phyloP scores from a whole-genome alignment of 2,329 filamentous ascomycete species.

The Pezicula carpinea region DNA sequence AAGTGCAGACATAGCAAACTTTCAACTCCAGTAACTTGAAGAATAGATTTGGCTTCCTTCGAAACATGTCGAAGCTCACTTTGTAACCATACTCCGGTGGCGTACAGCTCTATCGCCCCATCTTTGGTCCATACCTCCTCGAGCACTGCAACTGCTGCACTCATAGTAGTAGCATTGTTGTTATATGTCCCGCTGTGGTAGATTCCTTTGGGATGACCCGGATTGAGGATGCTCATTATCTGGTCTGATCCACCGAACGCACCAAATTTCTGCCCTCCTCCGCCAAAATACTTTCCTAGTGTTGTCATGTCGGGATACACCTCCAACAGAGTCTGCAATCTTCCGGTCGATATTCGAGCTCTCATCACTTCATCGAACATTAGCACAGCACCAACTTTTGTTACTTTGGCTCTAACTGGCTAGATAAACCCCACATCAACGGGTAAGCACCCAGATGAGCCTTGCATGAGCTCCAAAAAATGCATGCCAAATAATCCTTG shows the following conservation, averaged over 20 bases:
- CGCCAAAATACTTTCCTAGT: slow-evolving; percentile 62
- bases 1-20: slow-evolving; percentile 14
- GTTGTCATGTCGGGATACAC: slow-evolving; percentile 57
- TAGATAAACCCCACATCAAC: slow-evolving; percentile 26
- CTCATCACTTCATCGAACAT: slow-evolving; percentile 74
- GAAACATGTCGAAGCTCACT: slow-evolving; percentile 6
- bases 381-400: slow-evolving; percentile 45
- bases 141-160: slow-evolving; percentile 37
- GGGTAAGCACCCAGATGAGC: slow-evolving; percentile 52
- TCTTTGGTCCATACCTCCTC: slow-evolving; percentile 8
- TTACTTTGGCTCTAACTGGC: slow-evolving; percentile 8
- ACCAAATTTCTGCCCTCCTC: slow-evolving; percentile 61
- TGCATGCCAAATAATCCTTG: slow-evolving; percentile 37
- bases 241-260: slow-evolving; percentile 57
- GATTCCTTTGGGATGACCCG: slow-evolving; percentile 36
- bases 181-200: slow-evolving; percentile 61
- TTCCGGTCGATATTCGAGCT: slow-evolving; percentile 47
- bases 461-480: slow-evolving; percentile 65
- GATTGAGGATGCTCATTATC: slow-evolving; percentile 54
- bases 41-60: slow-evolving; percentile 1
- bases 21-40: slow-evolving; percentile 11
- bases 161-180: slow-evolving; percentile 55
- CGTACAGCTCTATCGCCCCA: slow-evolving; percentile 9
- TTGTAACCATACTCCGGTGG: slow-evolving; percentile 7
- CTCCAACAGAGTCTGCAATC: slow-evolving; percentile 38